These are phyloP conservation scores for Mortierella sp. DNA, from an alignment of 371 early-diverging fungal genomes.

Conservation along the genomic window DNA sequence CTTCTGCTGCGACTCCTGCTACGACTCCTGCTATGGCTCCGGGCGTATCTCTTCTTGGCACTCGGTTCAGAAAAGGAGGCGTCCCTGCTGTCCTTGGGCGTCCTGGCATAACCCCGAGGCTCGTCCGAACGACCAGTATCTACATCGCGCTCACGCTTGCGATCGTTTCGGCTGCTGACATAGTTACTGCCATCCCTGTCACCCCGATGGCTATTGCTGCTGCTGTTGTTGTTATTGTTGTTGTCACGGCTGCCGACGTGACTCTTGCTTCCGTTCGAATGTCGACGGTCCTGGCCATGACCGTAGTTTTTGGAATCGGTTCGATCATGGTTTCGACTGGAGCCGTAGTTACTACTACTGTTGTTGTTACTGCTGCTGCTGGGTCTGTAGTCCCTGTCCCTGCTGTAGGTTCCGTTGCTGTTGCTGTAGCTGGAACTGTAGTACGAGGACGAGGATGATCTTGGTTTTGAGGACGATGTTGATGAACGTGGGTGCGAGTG, in stretches of 20 bases:
- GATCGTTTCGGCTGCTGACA: neutral
- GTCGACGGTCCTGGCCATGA: constrained; percentile 32
- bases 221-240: neutral
- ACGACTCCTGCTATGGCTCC: constrained; percentile 15
- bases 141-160: constrained; percentile 32
- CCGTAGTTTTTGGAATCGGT: constrained; percentile 34
- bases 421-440: constrained; percentile 11
- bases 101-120: neutral
- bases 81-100: constrained; percentile 18
- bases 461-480: constrained; percentile 10
- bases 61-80: constrained; percentile 20
- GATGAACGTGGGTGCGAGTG: constrained; percentile 6
- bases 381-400: neutral
- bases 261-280: constrained; percentile 23
- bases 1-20: constrained; percentile 12
- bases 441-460: constrained; percentile 7
- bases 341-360: neutral
- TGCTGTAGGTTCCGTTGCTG: constrained; percentile 13
- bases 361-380: neutral
- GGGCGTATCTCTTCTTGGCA: constrained; percentile 34
- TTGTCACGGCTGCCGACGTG: constrained; percentile 2
- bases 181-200: neutral
- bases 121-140: constrained; percentile 9
- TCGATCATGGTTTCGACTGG: constrained; percentile 37
- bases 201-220: constrained; percentile 14